Percentiles rank a stretch among this genome's conserved stretches.
phyloP scores from a whole-genome alignment of 2,329 filamentous ascomycete species.

The Nemania sp. region DNA sequence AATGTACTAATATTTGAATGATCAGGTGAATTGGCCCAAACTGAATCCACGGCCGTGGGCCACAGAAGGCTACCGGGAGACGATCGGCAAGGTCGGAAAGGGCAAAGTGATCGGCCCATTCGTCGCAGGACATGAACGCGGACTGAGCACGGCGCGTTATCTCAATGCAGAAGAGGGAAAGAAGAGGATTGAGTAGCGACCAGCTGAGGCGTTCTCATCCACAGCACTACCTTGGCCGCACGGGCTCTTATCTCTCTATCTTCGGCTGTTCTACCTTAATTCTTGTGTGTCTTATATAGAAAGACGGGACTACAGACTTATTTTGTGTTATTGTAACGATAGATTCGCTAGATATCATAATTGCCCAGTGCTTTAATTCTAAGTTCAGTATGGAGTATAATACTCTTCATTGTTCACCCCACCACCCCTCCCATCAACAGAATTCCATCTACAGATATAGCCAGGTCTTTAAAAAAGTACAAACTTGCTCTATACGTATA shows the following conservation, averaged over 20 bases:
- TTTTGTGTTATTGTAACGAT: constrained; percentile 7
- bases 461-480: too few species aligned
- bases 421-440: too few species aligned
- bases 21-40: constrained; percentile 95
- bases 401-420: too few species aligned
- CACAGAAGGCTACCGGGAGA: constrained; percentile 85
- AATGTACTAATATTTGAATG: constrained; percentile 28
- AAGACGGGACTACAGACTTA: neutral
- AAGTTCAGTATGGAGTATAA: too few species aligned
- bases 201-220: neutral
- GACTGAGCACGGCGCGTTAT: constrained; percentile 79
- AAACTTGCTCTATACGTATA: too few species aligned
- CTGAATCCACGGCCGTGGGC: constrained; percentile 87
- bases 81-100: constrained; percentile 78
- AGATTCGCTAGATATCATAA: constrained; percentile 16
- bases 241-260: neutral
- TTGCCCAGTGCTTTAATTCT: constrained; percentile 8
- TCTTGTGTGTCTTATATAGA: neutral
- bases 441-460: too few species aligned
- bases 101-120: constrained; percentile 80
- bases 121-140: constrained; percentile 75
- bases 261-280: neutral
- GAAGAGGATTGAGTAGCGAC: constrained; percentile 82
- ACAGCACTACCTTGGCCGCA: neutral
- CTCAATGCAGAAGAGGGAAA: constrained; percentile 94